These are phyloP conservation scores for Coniochaeta sp. DNA, from an alignment of 2,329 filamentous ascomycete genomes.

Conservation along the genomic window DNA sequence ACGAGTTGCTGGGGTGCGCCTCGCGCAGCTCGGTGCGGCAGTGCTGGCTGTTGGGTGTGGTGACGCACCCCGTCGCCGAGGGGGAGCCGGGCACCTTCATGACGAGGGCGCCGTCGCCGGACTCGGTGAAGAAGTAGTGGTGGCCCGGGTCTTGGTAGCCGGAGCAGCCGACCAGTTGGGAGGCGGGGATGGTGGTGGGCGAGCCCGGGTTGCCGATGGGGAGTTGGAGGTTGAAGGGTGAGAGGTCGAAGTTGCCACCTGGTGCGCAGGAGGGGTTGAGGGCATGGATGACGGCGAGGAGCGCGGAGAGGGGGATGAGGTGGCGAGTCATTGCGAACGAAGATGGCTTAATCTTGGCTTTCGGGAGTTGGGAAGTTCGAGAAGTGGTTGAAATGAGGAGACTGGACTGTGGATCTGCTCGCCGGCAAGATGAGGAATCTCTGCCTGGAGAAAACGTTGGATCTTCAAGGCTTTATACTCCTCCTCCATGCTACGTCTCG, in stretches of 20 bases:
- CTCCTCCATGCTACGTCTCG: too few relatives aligned
- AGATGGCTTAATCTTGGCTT: too few relatives aligned
- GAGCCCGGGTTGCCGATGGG: conserved; percentile 21
- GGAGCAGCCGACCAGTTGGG: conserved; percentile 24
- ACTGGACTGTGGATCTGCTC: too few relatives aligned
- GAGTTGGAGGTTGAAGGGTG: conserved; percentile 28
- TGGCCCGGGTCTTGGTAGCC: conserved; percentile 22
- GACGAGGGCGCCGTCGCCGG: conserved; percentile 25
- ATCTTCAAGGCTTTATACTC: too few relatives aligned
- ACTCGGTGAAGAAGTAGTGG: conserved; percentile 27
- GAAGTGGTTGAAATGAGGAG: too few relatives aligned
- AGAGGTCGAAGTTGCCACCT: conserved; percentile 27
- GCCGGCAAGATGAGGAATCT: too few relatives aligned
- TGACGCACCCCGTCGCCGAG: conserved; percentile 24
- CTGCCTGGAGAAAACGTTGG: too few relatives aligned
- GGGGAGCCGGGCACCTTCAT: conserved; percentile 31
- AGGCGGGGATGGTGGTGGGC: conserved; percentile 21
- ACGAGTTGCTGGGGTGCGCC: conserved; percentile 18
- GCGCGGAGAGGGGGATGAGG: not conserved
- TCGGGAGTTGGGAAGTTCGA: too few relatives aligned
- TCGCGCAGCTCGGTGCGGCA: conserved; percentile 36
- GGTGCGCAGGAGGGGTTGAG: conserved; percentile 6
- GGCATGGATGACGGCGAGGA: conserved; percentile 6
- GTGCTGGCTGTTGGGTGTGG: conserved; percentile 30
- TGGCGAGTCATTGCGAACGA: too few relatives aligned